phyloP scores from a whole-genome alignment of 805 yeast species.

The baker's yeast (Saccharomyces cerevisiae) region DNA sequence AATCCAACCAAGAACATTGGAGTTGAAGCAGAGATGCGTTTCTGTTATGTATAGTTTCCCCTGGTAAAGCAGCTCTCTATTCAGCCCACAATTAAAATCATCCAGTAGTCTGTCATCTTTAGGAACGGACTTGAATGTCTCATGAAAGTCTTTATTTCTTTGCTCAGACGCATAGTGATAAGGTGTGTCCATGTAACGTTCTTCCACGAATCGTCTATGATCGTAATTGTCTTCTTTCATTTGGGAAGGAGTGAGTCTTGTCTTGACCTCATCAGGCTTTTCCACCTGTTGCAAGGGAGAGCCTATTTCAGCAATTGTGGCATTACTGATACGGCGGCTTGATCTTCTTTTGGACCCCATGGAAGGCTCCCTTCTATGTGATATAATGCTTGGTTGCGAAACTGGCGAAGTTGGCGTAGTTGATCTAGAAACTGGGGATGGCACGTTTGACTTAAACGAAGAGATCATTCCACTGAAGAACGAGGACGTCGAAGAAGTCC shows the following conservation, averaged over 20 bases:
- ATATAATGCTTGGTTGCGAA: slow-evolving; percentile 21
- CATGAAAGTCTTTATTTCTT: slow-evolving; percentile 72
- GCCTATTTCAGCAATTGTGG: not conserved
- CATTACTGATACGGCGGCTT: slow-evolving; percentile 7
- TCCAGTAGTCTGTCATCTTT: slow-evolving; percentile 66
- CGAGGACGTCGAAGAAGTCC: not conserved
- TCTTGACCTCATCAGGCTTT: slow-evolving; percentile 17
- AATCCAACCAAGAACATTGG: slow-evolving; percentile 79
- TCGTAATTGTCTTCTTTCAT: slow-evolving; percentile 14
- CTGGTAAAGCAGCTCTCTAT: slow-evolving; percentile 78
- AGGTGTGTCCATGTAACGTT: slow-evolving; percentile 47
- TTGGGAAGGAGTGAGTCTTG: slow-evolving; percentile 2
- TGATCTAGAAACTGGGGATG: slow-evolving; percentile 1
- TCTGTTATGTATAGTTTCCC: slow-evolving; percentile 82
- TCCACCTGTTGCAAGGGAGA: slow-evolving; percentile 16
- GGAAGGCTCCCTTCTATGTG: slow-evolving; percentile 25
- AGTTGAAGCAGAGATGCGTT: slow-evolving; percentile 72
- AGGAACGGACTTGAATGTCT: slow-evolving; percentile 59
- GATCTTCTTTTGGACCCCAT: slow-evolving; percentile 1
- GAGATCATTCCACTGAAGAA: not conserved
- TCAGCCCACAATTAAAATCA: slow-evolving; percentile 85
- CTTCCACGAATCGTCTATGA: slow-evolving; percentile 45
- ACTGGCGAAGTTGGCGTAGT: not conserved
- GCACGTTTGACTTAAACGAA: not conserved
- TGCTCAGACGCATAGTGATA: slow-evolving; percentile 57